Evolutionary conservation across 1,284 basidiomycete species (phyloP).

Genomic region (Laetiporus sulphureus): DNA sequence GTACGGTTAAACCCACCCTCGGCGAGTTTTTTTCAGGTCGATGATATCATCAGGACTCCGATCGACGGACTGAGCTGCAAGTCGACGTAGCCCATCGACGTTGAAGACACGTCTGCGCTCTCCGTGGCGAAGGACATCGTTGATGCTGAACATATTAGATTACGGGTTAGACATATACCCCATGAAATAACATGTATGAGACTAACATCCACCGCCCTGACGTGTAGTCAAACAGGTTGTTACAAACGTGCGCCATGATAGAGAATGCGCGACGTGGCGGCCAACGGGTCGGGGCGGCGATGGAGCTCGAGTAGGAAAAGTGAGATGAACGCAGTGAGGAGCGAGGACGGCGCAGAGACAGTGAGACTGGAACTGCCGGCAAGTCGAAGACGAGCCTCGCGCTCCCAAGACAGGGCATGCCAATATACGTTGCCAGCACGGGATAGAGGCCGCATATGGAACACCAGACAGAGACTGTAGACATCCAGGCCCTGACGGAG

Average conservation of each 20-base stretch:
- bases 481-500: too few species aligned
- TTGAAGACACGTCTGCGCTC: conserved; percentile 38
- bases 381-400: conserved; percentile 23
- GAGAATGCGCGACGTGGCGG: too few species aligned
- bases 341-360: too few species aligned
- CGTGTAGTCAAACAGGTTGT: conserved; percentile 36
- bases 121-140: conserved; percentile 36
- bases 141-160: conserved; percentile 29
- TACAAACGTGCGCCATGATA: conserved; percentile 19
- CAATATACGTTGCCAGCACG: too few species aligned
- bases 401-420: not conserved
- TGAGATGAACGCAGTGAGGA: conserved; percentile 10
- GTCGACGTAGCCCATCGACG: conserved; percentile 34
- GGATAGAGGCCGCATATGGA: too few species aligned
- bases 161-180: conserved; percentile 23
- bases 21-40: conserved; percentile 38
- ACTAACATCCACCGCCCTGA: conserved; percentile 39
- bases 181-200: conserved; percentile 18
- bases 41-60: conserved; percentile 29
- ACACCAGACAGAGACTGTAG: too few species aligned
- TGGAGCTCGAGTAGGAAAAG: conserved; percentile 13
- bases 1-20: too few species aligned
- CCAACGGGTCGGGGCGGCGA: conserved; percentile 18
- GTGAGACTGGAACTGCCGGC: too few species aligned
- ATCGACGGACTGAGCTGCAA: conserved; percentile 39